Conservation (phyloP, 176 grass and related monocot species). For the Zoysia japonica region DNA sequence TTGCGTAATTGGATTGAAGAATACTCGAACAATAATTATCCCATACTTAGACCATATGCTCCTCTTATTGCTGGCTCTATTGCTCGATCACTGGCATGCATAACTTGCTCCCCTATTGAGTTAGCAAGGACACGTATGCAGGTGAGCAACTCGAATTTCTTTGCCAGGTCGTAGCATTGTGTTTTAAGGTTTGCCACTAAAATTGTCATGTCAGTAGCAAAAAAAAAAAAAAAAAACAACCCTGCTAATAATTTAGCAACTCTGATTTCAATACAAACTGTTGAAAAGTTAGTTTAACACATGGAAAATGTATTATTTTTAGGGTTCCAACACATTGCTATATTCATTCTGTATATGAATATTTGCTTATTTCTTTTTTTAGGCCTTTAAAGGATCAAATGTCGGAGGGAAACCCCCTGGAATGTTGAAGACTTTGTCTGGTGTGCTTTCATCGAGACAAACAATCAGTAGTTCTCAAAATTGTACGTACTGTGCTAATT, state of each 20-base stretch:
- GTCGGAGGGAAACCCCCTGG: conserved; percentile 67
- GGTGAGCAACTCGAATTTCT: conserved; percentile 44
- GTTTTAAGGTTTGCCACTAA: background rate
- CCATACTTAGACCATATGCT: conserved; percentile 69
- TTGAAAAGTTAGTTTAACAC: background rate
- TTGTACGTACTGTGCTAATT: conserved; percentile 49
- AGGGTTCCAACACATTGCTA: background rate
- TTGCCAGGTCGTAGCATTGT: background rate
- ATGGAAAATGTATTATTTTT: background rate
- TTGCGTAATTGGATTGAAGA: conserved; percentile 88
- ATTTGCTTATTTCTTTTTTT: conserved; percentile 29
- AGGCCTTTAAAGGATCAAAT: conserved; percentile 78
- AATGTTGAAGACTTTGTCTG: conserved; percentile 80
- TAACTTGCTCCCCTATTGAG: conserved; percentile 89
- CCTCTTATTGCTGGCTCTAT: conserved; percentile 76
- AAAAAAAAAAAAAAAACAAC: background rate
- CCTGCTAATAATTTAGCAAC: background rate
- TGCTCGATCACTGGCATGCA: conserved; percentile 74
- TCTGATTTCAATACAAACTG: background rate
- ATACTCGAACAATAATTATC: conserved; percentile 54
- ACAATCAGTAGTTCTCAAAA: conserved; percentile 51
- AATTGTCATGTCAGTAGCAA: background rate
- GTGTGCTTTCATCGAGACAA: conserved; percentile 54
- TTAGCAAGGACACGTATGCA: conserved; percentile 91
- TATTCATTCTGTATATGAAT: conserved; percentile 10